These are phyloP conservation scores for Imleria badia DNA, from an alignment of 768 basidiomycete genomes.

Conservation along the genomic window DNA sequence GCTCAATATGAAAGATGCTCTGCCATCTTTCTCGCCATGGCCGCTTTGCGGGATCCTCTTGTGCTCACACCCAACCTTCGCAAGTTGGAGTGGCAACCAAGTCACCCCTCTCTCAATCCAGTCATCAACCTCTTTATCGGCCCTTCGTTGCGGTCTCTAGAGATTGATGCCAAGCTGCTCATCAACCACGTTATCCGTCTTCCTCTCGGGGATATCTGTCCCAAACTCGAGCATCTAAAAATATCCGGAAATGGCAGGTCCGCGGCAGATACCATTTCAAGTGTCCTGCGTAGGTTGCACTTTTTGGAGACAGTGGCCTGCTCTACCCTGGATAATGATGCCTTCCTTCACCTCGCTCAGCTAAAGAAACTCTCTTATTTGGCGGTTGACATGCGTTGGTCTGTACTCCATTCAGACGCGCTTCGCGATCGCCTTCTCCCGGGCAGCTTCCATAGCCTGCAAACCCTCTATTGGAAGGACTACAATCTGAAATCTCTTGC, in stretches of 20 bases:
- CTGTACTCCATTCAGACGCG: slow-evolving; percentile 8
- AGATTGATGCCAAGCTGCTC: slow-evolving; percentile 23
- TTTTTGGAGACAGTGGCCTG: slow-evolving; percentile 16
- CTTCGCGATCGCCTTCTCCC: slow-evolving; percentile 12
- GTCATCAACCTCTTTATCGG: slow-evolving; percentile 24
- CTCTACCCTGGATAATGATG: slow-evolving; percentile 22
- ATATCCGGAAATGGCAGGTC: slow-evolving; percentile 23
- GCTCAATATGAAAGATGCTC: background rate
- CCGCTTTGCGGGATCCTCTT: slow-evolving; percentile 12
- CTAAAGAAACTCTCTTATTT: slow-evolving; percentile 21
- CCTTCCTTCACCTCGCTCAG: slow-evolving; percentile 22
- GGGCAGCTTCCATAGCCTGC: slow-evolving; percentile 14
- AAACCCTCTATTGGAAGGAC: slow-evolving; percentile 24
- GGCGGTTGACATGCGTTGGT: slow-evolving; percentile 26
- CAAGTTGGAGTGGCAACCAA: slow-evolving; percentile 17
- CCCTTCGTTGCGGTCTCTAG: slow-evolving; percentile 21
- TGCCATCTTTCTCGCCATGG: slow-evolving; percentile 16
- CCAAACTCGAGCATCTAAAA: slow-evolving; percentile 18
- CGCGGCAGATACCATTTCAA: slow-evolving; percentile 12
- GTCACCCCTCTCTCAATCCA: background rate
- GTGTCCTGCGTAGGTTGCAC: slow-evolving; percentile 12
- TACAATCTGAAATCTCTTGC: slow-evolving; percentile 13
- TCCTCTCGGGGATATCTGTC: slow-evolving; percentile 17
- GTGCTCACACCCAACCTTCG: slow-evolving; percentile 26
- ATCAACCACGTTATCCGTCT: slow-evolving; percentile 3